Evolutionary conservation across 352 stramenopile species (phyloP), one percentile per base, ranked within the genome.

Genomic region (Globisporangium paroecandrum): DNA sequence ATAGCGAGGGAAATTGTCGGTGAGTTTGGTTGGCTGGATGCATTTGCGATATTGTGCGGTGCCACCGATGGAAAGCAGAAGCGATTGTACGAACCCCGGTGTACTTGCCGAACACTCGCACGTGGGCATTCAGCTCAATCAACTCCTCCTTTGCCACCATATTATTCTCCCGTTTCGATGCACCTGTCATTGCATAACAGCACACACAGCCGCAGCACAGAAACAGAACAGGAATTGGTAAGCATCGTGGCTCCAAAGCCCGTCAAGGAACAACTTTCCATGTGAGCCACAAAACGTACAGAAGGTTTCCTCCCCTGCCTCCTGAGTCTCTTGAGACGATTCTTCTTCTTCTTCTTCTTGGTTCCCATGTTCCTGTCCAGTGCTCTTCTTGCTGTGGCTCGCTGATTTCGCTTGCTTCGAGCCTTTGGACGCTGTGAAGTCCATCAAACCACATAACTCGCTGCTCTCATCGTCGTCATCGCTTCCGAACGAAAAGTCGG

Each of bases 21-120:
- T 62, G 6, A 20, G 12, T 8, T 27, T 5, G 1, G 56, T 38
- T 20, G 18, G 20, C 1, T 4, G 2, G 24, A 34, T n/a, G 9
- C 1, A n/a, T 29, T 2, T 20, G 12, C 25, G 22, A 34, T 12
- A 57, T 32, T 25, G 38, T 46, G 6, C 36, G 13, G 7, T 46
- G 13, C 12, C 49, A 58, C 8, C 3, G 24, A 38, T 6, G 22
- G n/a, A 20, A 54, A 34, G 7, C 15, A 32, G 18, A 63, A 2
- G 1, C 12, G 38, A 29, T 25, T 20, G n/a, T 34, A 68, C 76
- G 51, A 79, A 87, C 79, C 34, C 77, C 79, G 29, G 64, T 18
- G 34, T 75, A 73, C 54, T 77, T 84, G 3, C 77, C 74, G 34
- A 78, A 72, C 1, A 89, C 76, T 13, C 57, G 64, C 2, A 89